A percentile compares a stretch with the other conserved stretches of the same genome.
Evolutionary conservation across 2,329 filamentous ascomycete species (phyloP).

Genomic region (Cordyceps militaris): DNA sequence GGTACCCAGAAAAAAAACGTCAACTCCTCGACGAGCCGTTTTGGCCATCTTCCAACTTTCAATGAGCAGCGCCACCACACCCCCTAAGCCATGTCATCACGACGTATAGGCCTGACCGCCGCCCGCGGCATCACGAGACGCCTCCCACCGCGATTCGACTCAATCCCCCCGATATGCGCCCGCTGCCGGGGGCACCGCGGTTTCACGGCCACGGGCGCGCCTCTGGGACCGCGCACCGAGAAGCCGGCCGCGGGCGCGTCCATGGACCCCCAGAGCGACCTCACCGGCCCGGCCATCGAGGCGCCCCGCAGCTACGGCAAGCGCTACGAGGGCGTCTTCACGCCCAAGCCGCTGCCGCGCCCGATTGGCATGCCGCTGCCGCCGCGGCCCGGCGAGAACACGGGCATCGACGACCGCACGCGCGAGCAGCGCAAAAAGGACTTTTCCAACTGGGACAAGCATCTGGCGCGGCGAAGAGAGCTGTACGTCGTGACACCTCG

Average conservation of each 20-base stretch:
- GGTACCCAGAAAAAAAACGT: not conserved
- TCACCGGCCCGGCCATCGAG: slow-evolving; percentile 43
- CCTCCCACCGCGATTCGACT: not conserved
- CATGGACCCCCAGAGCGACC: slow-evolving; percentile 30
- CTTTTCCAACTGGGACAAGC: slow-evolving; percentile 78
- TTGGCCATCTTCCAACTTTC: not conserved
- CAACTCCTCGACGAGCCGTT: not conserved
- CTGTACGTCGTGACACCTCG: slow-evolving; percentile 45
- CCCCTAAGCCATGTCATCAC: slow-evolving; percentile 24
- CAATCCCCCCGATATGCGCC: slow-evolving; percentile 33
- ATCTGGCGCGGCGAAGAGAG: slow-evolving; percentile 66
- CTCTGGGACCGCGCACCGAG: slow-evolving; percentile 19
- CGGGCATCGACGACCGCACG: slow-evolving; percentile 62
- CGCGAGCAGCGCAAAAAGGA: slow-evolving; percentile 66
- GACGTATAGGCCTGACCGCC: slow-evolving; percentile 25
- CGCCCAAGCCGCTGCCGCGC: slow-evolving; percentile 53
- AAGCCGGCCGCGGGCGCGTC: slow-evolving; percentile 31
- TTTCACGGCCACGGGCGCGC: slow-evolving; percentile 34
- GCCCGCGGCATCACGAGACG: slow-evolving; percentile 23
- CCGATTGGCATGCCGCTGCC: slow-evolving; percentile 77
- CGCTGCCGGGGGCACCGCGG: slow-evolving; percentile 45
- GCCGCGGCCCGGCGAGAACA: slow-evolving; percentile 73
- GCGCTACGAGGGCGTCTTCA: slow-evolving; percentile 44
- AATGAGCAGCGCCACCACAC: not conserved
- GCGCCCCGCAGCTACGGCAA: slow-evolving; percentile 56